Base-by-base conservation (phyloP, 306 rosid genomes). In the Cicer chorassanicum region DNA sequence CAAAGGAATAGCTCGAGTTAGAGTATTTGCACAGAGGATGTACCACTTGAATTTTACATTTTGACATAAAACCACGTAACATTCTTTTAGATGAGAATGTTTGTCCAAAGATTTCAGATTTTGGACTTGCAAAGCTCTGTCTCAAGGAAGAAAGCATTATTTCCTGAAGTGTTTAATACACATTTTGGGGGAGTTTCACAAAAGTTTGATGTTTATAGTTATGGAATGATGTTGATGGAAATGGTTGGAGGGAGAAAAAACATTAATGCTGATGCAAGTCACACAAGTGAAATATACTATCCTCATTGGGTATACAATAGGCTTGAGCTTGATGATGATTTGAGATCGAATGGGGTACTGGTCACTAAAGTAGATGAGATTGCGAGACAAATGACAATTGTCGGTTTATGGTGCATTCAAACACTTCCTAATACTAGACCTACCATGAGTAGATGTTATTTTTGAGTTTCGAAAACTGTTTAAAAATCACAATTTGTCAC, bases 21-120 rank as follows among this genome's bases (percentile, higher is more conserved):
- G 87, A 85, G 45, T 85, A 85, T 59, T 73, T 87, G 54, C 89
- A 85, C 14, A 75, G 43, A 0, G 91, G 86, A 9, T 88, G 91
- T 78, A 79, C 50, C 11, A 81, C 87, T 8, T 18, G 70, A 53
- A 85, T 88, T 51, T 16, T 88, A 14, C 89, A 87, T 62, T 80
- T 83, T 13, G 89, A 85, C 46, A 85, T 83, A 8, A 87, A 87
- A 29, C 91, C 91, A 14, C 84, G 68, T 19, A 87, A 84, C 54
- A 84, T 87, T 13, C 87, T 87, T 67, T 65, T 87, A 59, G 87
- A 87, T 59, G 67, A 78, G 24, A 43, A 75, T 9, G 72, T 82
- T 1, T 59, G 70, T 4, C 91, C 87, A 0, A 87, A 85, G 54
- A 85, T 85, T 40, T 68, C 86, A 1, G 89, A 87, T 57, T 87